Conservation (phyloP, 306 rosid species). For the Erythrophleum fordii region DNA sequence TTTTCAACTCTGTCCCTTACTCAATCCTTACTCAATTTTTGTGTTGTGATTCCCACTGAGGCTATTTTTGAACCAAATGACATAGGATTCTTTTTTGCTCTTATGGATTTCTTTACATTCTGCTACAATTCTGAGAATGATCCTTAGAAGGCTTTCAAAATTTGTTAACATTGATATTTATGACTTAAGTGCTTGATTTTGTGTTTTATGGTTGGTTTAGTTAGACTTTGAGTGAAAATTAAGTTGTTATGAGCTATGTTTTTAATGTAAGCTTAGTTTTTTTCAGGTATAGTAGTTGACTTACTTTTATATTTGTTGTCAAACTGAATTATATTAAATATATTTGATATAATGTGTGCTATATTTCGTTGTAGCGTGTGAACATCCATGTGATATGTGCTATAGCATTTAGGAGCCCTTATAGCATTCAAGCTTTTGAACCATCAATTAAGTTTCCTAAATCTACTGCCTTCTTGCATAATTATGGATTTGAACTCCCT, state of each 20-base stretch:
- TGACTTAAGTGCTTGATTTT: not conserved
- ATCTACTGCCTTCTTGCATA: not conserved
- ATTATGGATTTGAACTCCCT: conserved; percentile 14
- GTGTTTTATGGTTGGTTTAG: not conserved
- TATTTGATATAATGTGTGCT: not conserved
- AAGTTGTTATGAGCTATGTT: not conserved
- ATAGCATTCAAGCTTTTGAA: conserved; percentile 3
- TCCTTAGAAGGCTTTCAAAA: not conserved
- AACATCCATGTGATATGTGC: not conserved
- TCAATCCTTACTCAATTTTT: not conserved
- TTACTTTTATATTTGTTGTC: not conserved
- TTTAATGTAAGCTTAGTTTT: not conserved
- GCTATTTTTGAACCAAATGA: not conserved
- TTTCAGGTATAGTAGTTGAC: not conserved
- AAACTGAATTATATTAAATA: not conserved
- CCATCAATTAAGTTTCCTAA: conserved; percentile 11
- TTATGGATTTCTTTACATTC: not conserved
- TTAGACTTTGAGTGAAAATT: not conserved
- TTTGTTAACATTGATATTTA: not conserved
- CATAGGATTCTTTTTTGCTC: not conserved
- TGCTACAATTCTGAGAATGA: not conserved
- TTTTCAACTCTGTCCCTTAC: not conserved
- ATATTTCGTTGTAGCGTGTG: not conserved
- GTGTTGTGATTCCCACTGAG: not conserved
- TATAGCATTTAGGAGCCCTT: not conserved